These are phyloP conservation scores for Bocquillonia castaneifolia DNA, from an alignment of 441 rosid genomes.

Conservation along the genomic window DNA sequence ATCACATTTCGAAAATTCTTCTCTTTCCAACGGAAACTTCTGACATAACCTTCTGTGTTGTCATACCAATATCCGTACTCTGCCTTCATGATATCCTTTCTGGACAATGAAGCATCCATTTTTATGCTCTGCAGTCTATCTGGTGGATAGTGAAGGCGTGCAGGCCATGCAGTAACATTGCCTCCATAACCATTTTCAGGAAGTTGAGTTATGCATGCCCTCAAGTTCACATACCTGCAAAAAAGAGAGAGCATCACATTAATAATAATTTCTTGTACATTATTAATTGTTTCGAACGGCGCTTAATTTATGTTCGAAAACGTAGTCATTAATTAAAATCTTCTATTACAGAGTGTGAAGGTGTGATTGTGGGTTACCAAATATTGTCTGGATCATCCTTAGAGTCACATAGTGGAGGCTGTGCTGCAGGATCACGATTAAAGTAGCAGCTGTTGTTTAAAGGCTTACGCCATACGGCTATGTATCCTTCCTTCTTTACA, in stretches of 20 bases:
- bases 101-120: conserved; percentile 72
- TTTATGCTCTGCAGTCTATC: conserved; percentile 74
- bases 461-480: conserved; percentile 90
- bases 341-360: background rate
- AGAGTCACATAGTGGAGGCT: conserved; percentile 62
- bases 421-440: conserved; percentile 49
- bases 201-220: conserved; percentile 66
- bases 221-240: conserved; percentile 71
- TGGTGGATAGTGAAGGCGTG: conserved; percentile 64
- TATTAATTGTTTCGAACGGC: no score
- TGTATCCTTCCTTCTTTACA: conserved; percentile 78
- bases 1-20: conserved; percentile 67
- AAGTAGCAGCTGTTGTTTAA: conserved; percentile 71
- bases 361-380: conserved; percentile 44
- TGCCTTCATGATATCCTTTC: conserved; percentile 79
- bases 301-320: no score
- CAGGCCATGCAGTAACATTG: conserved; percentile 71
- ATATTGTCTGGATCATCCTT: conserved; percentile 72
- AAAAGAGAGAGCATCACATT: no score
- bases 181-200: conserved; percentile 79
- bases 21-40: conserved; percentile 61
- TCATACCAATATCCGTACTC: conserved; percentile 82
- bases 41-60: conserved; percentile 56
- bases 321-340: background rate
- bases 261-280: no score